phyloP scores from a whole-genome alignment of 345 rosid species.

The Lepidium sativum region DNA sequence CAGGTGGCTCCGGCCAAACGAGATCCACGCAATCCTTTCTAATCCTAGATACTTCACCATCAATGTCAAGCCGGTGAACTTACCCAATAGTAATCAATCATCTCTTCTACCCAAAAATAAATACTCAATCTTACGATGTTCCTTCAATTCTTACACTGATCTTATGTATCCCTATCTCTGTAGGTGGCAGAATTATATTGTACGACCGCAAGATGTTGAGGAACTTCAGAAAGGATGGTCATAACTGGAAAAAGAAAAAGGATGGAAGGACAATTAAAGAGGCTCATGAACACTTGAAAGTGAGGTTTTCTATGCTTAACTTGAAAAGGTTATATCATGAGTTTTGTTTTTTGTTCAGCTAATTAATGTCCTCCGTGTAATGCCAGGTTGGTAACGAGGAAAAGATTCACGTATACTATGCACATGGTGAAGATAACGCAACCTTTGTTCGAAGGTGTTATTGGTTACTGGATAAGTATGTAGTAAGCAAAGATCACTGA shows the following conservation, averaged over 20 bases:
- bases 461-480: slow-evolving; percentile 98
- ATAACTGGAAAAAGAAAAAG: slow-evolving; percentile 97
- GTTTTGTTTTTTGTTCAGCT: background rate
- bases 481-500: slow-evolving; percentile 14
- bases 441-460: slow-evolving; percentile 98
- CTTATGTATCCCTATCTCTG: background rate
- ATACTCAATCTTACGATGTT: background rate
- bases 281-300: slow-evolving; percentile 98
- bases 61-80: slow-evolving; percentile 70
- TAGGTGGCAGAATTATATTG: slow-evolving; percentile 75
- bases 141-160: background rate
- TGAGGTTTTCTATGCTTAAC: slow-evolving; percentile 22
- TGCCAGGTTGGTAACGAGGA: slow-evolving; percentile 86
- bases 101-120: background rate
- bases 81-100: slow-evolving; percentile 58
- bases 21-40: slow-evolving; percentile 75
- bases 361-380: background rate
- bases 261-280: slow-evolving; percentile 98
- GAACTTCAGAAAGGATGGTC: slow-evolving; percentile 96
- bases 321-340: background rate
- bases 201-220: slow-evolving; percentile 96
- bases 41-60: slow-evolving; percentile 64
- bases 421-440: slow-evolving; percentile 83
- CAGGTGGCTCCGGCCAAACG: slow-evolving; percentile 98
- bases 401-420: slow-evolving; percentile 97